Conservation (phyloP, 129 eudicot genomes). For the Cynara cardunculus region DNA sequence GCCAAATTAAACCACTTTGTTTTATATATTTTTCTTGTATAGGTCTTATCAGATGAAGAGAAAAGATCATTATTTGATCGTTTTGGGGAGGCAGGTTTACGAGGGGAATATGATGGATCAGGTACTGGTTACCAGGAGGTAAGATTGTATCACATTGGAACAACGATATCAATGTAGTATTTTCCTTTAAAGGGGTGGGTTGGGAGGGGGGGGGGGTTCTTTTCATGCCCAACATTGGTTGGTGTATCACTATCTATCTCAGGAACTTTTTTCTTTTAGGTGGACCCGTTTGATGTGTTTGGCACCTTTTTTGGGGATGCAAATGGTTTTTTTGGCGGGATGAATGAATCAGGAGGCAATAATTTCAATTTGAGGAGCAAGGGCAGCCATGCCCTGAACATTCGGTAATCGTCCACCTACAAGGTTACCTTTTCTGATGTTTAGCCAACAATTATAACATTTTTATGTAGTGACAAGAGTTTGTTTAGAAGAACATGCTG, state of each 20-base stretch:
- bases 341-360: constrained; percentile 46
- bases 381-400: constrained; percentile 52
- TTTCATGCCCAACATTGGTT: neutral
- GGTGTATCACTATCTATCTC: constrained; percentile 1
- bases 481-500: constrained; percentile 7
- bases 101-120: constrained; percentile 56
- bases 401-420: constrained; percentile 53
- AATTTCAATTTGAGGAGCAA: constrained; percentile 44
- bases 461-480: neutral
- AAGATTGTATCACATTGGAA: constrained; percentile 19
- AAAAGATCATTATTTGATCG: constrained; percentile 87
- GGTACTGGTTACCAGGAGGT: constrained; percentile 59
- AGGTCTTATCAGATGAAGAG: constrained; percentile 86
- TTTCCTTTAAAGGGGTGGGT: neutral
- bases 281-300: constrained; percentile 86
- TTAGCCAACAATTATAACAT: neutral
- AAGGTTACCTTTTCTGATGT: constrained; percentile 19
- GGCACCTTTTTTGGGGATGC: constrained; percentile 76
- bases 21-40: constrained; percentile 6
- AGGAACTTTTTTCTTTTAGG: constrained; percentile 31
- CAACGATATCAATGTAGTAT: neutral
- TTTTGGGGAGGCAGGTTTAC: constrained; percentile 89
- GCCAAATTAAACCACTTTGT: neutral
- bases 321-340: constrained; percentile 58
- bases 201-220: neutral